Conservation (phyloP, 2,329 filamentous ascomycete genomes). For the Fusarium caatingaense region DNA sequence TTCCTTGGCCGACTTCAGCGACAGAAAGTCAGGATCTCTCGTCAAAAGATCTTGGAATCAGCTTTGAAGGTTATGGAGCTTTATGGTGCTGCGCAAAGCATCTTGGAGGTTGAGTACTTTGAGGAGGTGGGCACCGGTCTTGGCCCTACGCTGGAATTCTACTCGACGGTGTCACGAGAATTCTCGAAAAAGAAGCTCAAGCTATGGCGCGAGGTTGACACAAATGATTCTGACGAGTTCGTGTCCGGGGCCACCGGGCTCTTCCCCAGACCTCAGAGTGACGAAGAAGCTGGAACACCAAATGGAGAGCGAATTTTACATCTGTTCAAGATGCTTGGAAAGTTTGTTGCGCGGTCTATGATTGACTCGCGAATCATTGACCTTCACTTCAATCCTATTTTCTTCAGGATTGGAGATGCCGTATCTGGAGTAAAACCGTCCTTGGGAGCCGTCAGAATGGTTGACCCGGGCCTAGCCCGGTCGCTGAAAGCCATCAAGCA, state of each 20-base stretch:
- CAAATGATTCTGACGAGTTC: constrained; percentile 77
- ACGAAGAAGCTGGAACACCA: constrained; percentile 77
- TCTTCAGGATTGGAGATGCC: constrained; percentile 91
- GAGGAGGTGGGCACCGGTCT: constrained; percentile 97
- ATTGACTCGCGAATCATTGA: constrained; percentile 98
- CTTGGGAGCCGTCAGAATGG: constrained; percentile 86
- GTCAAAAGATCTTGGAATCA: constrained; percentile 94
- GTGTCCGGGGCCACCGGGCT: constrained; percentile 86
- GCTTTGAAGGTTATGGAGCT: constrained; percentile 99
- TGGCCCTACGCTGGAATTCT: constrained; percentile 96
- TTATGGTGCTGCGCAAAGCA: constrained; percentile 95
- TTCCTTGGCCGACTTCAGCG: constrained; percentile 92
- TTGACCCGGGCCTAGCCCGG: constrained; percentile 86
- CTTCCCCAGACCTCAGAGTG: constrained; percentile 91
- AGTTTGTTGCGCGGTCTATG: constrained; percentile 98
- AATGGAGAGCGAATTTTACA: constrained; percentile 89
- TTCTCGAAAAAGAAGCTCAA: constrained; percentile 98
- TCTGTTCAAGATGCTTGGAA: constrained; percentile 92
- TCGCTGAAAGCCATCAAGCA: constrained; percentile 89
- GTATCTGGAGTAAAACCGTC: constrained; percentile 78
- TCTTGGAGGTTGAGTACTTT: constrained; percentile 97
- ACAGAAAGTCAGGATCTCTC: constrained; percentile 97
- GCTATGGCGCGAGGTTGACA: constrained; percentile 94
- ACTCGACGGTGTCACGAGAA: constrained; percentile 95
- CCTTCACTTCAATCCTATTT: constrained; percentile 95